Evolutionary conservation across 176 grass and related monocot species (phyloP).

Genomic region (Rhipidocladum racemiflorum): DNA sequence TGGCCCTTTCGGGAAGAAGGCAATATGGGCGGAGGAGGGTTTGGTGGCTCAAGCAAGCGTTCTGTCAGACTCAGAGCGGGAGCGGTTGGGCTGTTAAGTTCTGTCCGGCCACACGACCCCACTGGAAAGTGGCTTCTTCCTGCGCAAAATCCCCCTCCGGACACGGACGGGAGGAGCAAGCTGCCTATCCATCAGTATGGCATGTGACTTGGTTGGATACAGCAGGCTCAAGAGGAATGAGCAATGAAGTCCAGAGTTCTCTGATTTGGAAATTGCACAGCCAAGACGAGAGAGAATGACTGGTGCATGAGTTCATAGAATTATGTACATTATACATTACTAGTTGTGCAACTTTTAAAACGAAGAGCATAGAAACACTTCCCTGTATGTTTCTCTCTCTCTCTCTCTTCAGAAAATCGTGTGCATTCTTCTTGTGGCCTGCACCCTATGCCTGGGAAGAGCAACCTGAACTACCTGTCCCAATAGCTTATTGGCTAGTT

Average conservation of each 20-base stretch:
- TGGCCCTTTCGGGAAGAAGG: conserved; percentile 33
- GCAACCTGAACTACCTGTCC: background rate
- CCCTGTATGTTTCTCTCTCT: too few species aligned
- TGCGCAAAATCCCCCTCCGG: background rate
- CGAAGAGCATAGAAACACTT: too few species aligned
- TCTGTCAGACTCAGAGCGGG: conserved; percentile 7
- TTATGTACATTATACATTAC: too few species aligned
- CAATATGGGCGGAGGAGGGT: background rate
- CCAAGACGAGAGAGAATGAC: background rate
- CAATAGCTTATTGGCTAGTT: background rate
- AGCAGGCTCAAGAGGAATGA: background rate
- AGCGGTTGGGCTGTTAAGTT: conserved; percentile 40
- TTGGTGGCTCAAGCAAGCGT: conserved; percentile 30
- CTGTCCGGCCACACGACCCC: conserved; percentile 16
- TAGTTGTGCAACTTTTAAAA: too few species aligned
- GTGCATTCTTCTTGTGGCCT: background rate
- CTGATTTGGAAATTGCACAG: background rate
- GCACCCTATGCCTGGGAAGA: background rate
- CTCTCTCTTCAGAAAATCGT: background rate
- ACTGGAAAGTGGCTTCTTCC: conserved; percentile 11
- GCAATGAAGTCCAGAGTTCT: background rate
- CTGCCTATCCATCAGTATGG: background rate
- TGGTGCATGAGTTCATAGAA: background rate
- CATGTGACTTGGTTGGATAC: background rate
- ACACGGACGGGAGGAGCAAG: background rate